Percentiles rank a stretch among this genome's conserved stretches.
These are phyloP conservation scores for Fraxinus floribunda DNA, from an alignment of 305 asterid genomes.

Conservation along the genomic window DNA sequence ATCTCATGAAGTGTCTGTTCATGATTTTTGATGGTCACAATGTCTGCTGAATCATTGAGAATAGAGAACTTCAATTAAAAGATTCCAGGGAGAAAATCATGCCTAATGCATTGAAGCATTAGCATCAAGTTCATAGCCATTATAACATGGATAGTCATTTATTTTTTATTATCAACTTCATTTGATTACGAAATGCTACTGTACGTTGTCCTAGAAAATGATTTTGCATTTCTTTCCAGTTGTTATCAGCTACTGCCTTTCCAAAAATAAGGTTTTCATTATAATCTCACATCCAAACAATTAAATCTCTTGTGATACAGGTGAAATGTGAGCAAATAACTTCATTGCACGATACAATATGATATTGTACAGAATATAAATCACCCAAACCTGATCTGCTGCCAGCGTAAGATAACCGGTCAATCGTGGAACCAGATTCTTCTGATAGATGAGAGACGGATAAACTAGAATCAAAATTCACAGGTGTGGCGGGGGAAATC, in stretches of 20 bases:
- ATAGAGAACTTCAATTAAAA: constrained; percentile 18
- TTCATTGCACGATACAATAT: not conserved
- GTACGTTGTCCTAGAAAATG: constrained; percentile 12
- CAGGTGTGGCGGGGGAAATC: constrained; percentile 72
- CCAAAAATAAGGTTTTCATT: constrained; percentile 5
- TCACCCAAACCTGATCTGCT: constrained; percentile 38
- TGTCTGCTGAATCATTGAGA: constrained; percentile 33
- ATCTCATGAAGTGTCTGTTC: constrained; percentile 54
- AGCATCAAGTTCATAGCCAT: constrained; percentile 8
- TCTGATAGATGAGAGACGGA: constrained; percentile 39
- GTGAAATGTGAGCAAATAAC: constrained; percentile 3
- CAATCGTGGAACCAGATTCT: constrained; percentile 44
- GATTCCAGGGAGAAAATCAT: constrained; percentile 1
- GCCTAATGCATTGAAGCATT: constrained; percentile 2
- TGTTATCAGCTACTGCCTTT: constrained; percentile 2
- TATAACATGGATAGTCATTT: not conserved
- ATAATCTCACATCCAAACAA: not conserved
- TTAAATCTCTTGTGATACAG: not conserved
- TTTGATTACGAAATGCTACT: constrained; percentile 7
- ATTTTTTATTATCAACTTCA: constrained; percentile 14
- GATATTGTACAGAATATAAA: constrained; percentile 19
- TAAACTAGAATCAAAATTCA: constrained; percentile 41
- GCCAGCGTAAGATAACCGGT: constrained; percentile 32
- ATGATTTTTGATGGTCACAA: constrained; percentile 34
- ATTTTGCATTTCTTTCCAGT: not conserved